Conservation (phyloP, 139 green algal genomes). For the Astrephomene gubernaculifera region DNA sequence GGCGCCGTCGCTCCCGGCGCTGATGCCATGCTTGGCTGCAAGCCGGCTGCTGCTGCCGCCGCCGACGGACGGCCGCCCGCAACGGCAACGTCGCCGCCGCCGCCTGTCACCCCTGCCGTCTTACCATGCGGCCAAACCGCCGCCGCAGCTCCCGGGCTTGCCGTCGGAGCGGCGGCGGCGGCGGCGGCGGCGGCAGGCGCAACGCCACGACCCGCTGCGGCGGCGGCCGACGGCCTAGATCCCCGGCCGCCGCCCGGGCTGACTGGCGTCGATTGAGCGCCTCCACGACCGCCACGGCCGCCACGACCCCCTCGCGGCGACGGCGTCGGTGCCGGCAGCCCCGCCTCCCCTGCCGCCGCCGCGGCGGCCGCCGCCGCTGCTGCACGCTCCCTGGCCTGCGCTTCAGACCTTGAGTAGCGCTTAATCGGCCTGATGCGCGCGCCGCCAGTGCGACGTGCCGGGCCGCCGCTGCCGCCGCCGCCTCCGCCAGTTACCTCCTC, state of each 20-base stretch:
- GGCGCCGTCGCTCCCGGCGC: no score
- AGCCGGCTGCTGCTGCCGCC: no score
- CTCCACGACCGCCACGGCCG: not conserved
- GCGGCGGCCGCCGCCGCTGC: not conserved
- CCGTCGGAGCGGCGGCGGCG: not conserved
- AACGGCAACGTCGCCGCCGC: no score
- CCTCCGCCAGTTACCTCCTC: not conserved
- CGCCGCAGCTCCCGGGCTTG: not conserved
- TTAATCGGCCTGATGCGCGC: constrained; percentile 4
- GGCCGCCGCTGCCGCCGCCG: not conserved
- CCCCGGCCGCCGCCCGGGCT: no score
- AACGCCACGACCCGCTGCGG: not conserved
- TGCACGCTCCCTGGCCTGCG: not conserved
- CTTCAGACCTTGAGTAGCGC: constrained; percentile 22
- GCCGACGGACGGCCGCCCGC: no score
- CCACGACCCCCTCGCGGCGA: not conserved
- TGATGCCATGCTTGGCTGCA: no score
- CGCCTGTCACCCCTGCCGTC: no score
- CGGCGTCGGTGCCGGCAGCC: not conserved
- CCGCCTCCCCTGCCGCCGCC: not conserved
- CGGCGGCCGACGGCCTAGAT: not conserved
- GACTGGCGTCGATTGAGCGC: no score
- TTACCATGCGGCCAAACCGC: no score
- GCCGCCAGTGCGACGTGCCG: not conserved
- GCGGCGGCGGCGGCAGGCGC: not conserved